Base-by-base conservation (phyloP, 139 green algal species). In the Edaphochlamys debaryana region DNA sequence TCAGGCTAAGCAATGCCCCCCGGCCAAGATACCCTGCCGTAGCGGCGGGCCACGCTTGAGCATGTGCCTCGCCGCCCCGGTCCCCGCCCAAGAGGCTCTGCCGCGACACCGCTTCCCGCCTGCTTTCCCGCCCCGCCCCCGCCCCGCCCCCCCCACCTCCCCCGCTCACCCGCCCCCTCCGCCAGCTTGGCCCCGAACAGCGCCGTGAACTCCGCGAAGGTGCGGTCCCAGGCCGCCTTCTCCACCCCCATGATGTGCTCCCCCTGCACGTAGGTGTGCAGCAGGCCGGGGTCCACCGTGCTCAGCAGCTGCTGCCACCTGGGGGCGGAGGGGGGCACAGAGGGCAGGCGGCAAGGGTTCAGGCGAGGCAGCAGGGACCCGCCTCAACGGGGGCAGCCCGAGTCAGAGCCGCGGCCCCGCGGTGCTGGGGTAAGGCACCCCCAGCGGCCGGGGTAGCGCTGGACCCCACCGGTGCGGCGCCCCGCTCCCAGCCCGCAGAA, bases 121-220 rank as follows among this genome's bases (percentile, higher is more conserved):
- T 5, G 8, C n/a, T n/a, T n/a, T n/a, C n/a, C n/a, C 60, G 29
- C 60, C 60, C 9, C 19, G 8, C 29, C 6, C 19, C 60, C 4
- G 38, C 8, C 60, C 11, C 3, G 30, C 27, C 30, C 30, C 30
- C 30, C 30, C 9, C 4, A 6, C 30, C 60, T 2, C 63, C 8
- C 63, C 32, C 5, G 45, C 69, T 4, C 37, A 73, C 76, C 76
- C 42, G 63, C 76, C 1, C n/a, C 76, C 60, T 73, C 60, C n/a
- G 62, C 19, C 64, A 82, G 64, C 63, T 74, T 73, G n/a, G 30
- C 19, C 22, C 42, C 63, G 60, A 74, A 82, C 41, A 82, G n/a
- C 42, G 70, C 37, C 41, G 73, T 38, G 32, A 82, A 82, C 41
- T 82, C 76, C 62, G 62, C 60, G n/a, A 48, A 73, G 42, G 76